Base-by-base conservation (phyloP, 2,329 filamentous ascomycete genomes). In the Alternaria postmessia region DNA sequence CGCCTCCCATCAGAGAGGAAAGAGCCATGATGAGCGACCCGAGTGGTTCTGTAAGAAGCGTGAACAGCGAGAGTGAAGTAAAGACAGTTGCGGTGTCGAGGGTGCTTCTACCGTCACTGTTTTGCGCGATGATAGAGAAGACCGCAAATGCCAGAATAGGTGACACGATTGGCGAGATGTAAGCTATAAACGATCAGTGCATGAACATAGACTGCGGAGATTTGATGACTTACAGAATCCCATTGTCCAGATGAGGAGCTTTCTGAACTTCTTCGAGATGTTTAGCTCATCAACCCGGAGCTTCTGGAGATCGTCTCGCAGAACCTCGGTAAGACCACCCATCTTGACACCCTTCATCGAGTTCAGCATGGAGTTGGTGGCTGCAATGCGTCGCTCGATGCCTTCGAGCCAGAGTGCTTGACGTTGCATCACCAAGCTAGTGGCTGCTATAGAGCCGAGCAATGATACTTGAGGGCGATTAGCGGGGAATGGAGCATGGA, bases 271-370 rank as follows among this genome's bases (percentile, higher is more conserved):
- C 55, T 74, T 76, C 0, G 75, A 77, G 24, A 76, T 76, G 6
- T 72, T 63, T 2, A 78, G 59, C 59, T 78, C 75, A 26, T 77
- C 69, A 7, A 76, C 54, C n/a, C 75, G 68, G 8, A 78, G 68
- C 18, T 65, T 60, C 24, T 76, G 73, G 16, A 77, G 55, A 51
- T 75, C 71, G 8, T 71, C 64, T 22, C 69, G 63, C 14, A 77
- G 51, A 1, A 75, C 68, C 52, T 76, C 69, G 3, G 73, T 74
- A 7, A 76, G 65, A 0, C 80, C 80, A 12, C 79, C 75, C 75
- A 83, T 83, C 65, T 83, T 84, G 22, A 84, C 74, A 26, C 79
- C 76, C 61, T 82, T 82, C 73, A 84, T 82, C 3, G 80, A 77
- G n/a, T 73, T 73, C 0, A 84, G 75, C 70, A 82, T 77, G 4